phyloP scores from a whole-genome alignment of 306 rosid species.

The Begonia peltatifolia region DNA sequence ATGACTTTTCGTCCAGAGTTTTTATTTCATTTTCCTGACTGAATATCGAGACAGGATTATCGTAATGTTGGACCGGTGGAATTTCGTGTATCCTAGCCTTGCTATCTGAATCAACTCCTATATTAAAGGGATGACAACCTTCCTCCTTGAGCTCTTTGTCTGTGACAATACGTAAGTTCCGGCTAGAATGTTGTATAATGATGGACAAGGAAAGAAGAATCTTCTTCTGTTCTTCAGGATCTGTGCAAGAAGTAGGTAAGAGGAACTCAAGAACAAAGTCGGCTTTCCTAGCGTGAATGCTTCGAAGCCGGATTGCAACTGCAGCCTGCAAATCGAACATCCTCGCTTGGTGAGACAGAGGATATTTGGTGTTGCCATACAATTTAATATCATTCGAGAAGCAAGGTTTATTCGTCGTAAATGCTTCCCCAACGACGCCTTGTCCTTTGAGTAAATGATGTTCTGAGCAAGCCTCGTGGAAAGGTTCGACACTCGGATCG shows the following conservation, averaged over 20 bases:
- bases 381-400: slow-evolving; percentile 62
- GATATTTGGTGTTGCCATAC: slow-evolving; percentile 59
- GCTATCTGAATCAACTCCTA: slow-evolving; percentile 11
- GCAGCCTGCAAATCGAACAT: slow-evolving; percentile 67
- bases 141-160: slow-evolving; percentile 54
- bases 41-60: slow-evolving; percentile 19
- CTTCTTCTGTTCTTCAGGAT: slow-evolving; percentile 58
- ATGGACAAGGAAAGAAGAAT: slow-evolving; percentile 68
- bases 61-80: slow-evolving; percentile 15
- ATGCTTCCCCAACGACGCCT: slow-evolving; percentile 84
- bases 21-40: slow-evolving; percentile 21
- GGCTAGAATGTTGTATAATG: slow-evolving; percentile 50
- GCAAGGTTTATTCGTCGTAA: slow-evolving; percentile 69
- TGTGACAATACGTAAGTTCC: slow-evolving; percentile 56
- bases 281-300: slow-evolving; percentile 38
- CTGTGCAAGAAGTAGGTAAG: slow-evolving; percentile 67
- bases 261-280: slow-evolving; percentile 92
- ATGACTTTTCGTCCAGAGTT: slow-evolving; percentile 14
- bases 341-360: slow-evolving; percentile 80
- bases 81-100: slow-evolving; percentile 10
- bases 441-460: slow-evolving; percentile 92
- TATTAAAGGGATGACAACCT: slow-evolving; percentile 15
- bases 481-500: slow-evolving; percentile 31
- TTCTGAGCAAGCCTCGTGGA: slow-evolving; percentile 94
- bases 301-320: slow-evolving; percentile 77